Percentiles rank a stretch among this genome's conserved stretches.
phyloP scores from a whole-genome alignment of 768 basidiomycete genomes.

The Termitomyces sp. region DNA sequence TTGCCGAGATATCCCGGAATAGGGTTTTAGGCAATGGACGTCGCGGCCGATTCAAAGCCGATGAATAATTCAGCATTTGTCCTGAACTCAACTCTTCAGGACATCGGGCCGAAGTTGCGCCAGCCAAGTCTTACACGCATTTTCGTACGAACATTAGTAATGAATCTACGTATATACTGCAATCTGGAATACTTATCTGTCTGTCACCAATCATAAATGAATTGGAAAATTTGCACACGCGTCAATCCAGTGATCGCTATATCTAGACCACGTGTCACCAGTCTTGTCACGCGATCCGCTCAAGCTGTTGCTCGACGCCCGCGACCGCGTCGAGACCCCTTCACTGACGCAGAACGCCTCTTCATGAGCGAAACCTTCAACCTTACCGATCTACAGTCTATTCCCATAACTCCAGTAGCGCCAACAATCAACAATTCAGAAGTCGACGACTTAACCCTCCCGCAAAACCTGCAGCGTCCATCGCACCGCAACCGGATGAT shows the following conservation, averaged over 20 bases:
- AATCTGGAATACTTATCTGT: neutral
- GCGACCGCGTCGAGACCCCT: constrained; percentile 1
- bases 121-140: neutral
- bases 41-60: neutral
- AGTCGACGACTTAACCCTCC: constrained; percentile 4
- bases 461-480: constrained; percentile 3
- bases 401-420: neutral
- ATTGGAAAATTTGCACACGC: neutral
- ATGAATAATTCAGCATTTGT: neutral
- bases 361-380: constrained; percentile 4
- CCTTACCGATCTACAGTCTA: neutral
- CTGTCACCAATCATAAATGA: neutral
- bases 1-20: neutral
- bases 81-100: neutral
- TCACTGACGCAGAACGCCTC: neutral
- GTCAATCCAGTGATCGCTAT: neutral
- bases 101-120: neutral
- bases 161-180: neutral
- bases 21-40: neutral
- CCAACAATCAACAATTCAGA: neutral
- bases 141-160: neutral
- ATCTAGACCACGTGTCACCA: neutral
- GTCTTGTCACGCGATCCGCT: neutral
- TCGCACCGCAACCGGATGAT: constrained; percentile 18
- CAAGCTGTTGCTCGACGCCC: neutral